Base-by-base conservation (phyloP, 2,329 filamentous ascomycete species). In the Pseudogymnoascus sp. region DNA sequence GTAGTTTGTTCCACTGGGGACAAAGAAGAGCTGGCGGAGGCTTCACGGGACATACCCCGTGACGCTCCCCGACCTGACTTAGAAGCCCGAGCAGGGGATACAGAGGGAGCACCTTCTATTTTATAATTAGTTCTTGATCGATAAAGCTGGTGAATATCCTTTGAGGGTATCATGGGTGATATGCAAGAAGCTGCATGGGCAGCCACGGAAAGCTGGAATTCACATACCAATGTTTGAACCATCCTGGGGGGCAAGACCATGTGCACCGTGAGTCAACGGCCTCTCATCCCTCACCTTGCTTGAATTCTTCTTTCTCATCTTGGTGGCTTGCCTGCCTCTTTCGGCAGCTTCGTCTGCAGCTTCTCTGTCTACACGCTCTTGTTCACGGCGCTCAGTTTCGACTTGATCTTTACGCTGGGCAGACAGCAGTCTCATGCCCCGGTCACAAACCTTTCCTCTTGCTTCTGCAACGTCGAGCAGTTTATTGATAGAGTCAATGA, bases 241-340 rank as follows among this genome's bases (percentile, higher is more conserved):
- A 74, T 88, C 85, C 74, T 88, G 85, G 65, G 83, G 76, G 8
- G 83, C 79, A 28, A 87, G 62, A 60, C 81, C 82, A 74, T 87
- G 85, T 12, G 85, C 84, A 50, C 85, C 85, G 65, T 85, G 80
- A 34, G 79, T 78, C 59, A 82, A 75, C 22, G 83, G 83, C 43
- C 83, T 76, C 60, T 84, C 80, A 64, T 89, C 84, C 62, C 78
- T 78, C 32, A 82, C 75, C 60, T 73, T 78, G 62, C 86, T 84
- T 6, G 82, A 77, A 22, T 87, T 91, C 71, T 89, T 86, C 77
- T 90, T 91, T 79, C 90, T 91, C 65, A 88, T 81, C 72, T 92
- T 91, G 78, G 75, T 39, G 74, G 75, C 70, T 83, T 81, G 68
- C 83, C 69, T 28, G 73, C 74, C 71, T 71, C 77, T 67, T 78